Base-by-base conservation (phyloP, 1,139 yeast species). In the Candida gigantensis region DNA sequence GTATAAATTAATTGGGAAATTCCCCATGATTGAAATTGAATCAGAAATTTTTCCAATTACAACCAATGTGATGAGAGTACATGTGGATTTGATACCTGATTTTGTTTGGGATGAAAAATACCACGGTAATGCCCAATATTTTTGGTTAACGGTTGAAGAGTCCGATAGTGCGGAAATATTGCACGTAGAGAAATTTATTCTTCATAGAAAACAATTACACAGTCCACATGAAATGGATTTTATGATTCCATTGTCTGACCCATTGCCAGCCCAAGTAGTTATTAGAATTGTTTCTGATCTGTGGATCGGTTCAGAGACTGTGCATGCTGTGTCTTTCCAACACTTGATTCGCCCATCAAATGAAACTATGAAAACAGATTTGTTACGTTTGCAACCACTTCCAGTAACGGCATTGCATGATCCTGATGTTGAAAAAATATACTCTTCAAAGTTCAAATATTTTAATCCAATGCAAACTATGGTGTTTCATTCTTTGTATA, bases 381-480 rank as follows among this genome's bases (percentile, higher is more conserved):
- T 94, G 34, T 67, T 89, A 45, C 72, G 84, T 40, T 61, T 94
- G 36, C 90, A 89, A 42, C 98, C 98, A 1, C 68, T 94, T 26
- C 97, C 97, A 0, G 68, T 84, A 0, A 62, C 82, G 1, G 97
- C 97, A 0, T 68, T 92, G 23, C 87, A 89, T 42, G 72, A 89
- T 53, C 65, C 72, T 1, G 67, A 73, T 13, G 62, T 88, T 32
- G 96, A 89, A 55, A 57, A 68, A 2, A 81, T 90, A 28, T 92
- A 92, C 56, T 57, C 65, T 2, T 43, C 60, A 5, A 79, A 77
- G 45, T 92, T 92, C 68, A 77, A 77, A 39, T 92, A 86, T 58
- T 94, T 94, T 72, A 94, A 94, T 55, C 98, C 98, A 5, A 90
- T 94, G 96, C 98, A 94, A 62, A 90, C 97, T 0, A 92, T 92